These are phyloP conservation scores for Maudiozyma turicensis DNA, from an alignment of 805 yeast genomes.

Conservation along the genomic window DNA sequence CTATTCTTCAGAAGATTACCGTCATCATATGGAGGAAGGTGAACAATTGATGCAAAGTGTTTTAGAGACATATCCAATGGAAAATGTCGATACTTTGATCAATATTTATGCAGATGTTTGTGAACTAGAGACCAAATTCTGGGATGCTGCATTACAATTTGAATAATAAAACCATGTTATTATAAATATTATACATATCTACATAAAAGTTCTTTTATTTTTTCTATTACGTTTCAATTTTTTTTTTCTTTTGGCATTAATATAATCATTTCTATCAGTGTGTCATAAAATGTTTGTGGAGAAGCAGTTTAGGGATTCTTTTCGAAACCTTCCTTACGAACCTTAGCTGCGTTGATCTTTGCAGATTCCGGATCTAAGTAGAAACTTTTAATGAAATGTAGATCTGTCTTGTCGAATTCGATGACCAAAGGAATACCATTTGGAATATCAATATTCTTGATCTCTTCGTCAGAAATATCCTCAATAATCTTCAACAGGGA, in stretches of 20 bases:
- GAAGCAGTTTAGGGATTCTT: constrained; percentile 14
- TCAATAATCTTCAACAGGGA: constrained; percentile 63
- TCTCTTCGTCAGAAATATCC: constrained; percentile 54
- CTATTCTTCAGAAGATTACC: constrained; percentile 51
- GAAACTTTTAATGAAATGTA: constrained; percentile 42
- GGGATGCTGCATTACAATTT: constrained; percentile 40
- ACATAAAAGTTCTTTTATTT: not conserved
- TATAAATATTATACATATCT: not conserved
- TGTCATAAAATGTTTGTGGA: not conserved
- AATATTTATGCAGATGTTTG: constrained; percentile 53
- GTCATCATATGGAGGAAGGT: constrained; percentile 44
- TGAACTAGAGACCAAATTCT: constrained; percentile 53
- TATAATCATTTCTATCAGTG: not conserved
- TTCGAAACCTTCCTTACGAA: constrained; percentile 62
- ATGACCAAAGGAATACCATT: constrained; percentile 74
- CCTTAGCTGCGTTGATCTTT: constrained; percentile 67
- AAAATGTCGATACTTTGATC: constrained; percentile 42
- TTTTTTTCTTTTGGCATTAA: not conserved
- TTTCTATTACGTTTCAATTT: not conserved
- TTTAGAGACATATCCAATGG: constrained; percentile 32
- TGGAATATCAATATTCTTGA: constrained; percentile 68
- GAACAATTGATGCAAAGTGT: constrained; percentile 37
- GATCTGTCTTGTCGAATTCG: constrained; percentile 41
- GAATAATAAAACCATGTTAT: constrained; percentile 1
- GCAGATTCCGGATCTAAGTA: constrained; percentile 79